These are phyloP conservation scores for Entonaema liquescens DNA, from an alignment of 495 filamentous ascomycete genomes.

Conservation along the genomic window DNA sequence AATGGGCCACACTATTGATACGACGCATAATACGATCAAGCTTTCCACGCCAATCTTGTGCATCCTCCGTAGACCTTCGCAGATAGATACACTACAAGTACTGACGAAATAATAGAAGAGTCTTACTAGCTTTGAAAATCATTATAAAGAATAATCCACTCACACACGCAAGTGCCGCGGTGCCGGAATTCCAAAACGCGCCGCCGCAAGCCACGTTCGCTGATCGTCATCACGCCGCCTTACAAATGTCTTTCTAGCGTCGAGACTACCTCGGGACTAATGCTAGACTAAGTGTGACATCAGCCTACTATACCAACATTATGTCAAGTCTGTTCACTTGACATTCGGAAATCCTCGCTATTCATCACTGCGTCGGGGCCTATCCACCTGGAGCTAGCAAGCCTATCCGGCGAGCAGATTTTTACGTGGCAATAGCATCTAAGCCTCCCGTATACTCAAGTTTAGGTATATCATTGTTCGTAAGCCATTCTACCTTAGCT, in stretches of 20 bases:
- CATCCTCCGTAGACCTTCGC: background rate
- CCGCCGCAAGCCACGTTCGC: constrained; percentile 35
- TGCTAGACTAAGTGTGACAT: constrained; percentile 17
- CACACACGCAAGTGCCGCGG: constrained; percentile 20
- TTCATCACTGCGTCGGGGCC: background rate
- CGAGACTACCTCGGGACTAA: constrained; percentile 1
- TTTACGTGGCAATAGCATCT: constrained; percentile 4
- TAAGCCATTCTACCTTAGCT: constrained; percentile 5
- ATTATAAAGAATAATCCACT: constrained; percentile 38
- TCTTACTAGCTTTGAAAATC: constrained; percentile 28
- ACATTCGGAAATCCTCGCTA: background rate
- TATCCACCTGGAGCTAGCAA: background rate
- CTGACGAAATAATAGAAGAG: background rate
- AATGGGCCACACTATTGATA: constrained; percentile 34
- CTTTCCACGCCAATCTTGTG: constrained; percentile 24
- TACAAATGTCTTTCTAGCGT: constrained; percentile 20
- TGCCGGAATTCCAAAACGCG: constrained; percentile 32
- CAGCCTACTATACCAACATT: constrained; percentile 4
- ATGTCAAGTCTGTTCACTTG: background rate
- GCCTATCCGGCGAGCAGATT: constrained; percentile 1
- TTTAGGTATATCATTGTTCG: background rate
- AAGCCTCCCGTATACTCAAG: background rate
- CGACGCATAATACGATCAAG: constrained; percentile 34
- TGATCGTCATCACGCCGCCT: constrained; percentile 36
- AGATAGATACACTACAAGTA: background rate